Base-by-base conservation (phyloP, 805 yeast species). In the Tetrapisispora pingtungensis region DNA sequence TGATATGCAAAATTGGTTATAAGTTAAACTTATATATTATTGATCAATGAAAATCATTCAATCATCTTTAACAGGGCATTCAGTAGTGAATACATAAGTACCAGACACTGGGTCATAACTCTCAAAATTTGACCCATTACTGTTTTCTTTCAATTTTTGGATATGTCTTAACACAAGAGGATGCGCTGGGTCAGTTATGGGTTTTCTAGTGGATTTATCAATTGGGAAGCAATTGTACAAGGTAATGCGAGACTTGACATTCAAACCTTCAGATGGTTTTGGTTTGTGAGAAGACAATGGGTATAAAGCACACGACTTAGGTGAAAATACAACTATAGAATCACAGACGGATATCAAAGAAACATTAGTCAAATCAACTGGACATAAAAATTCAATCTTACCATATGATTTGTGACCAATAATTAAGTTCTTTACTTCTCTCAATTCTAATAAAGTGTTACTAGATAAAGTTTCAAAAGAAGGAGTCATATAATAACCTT, bases 401-500 rank as follows among this genome's bases (percentile, higher is more conserved):
- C 97, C 98, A 57, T 69, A 78, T 8, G 66, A 64, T 50, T 73
- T 72, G 51, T 90, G 80, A 6, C 97, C 97, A 45, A 90, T 77
- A 12, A 73, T 74, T 60, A 88, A 81, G 40, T 77, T 70, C 20
- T 69, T 54, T 18, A 90, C 81, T 7, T 72, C 54, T 47, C 81
- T 77, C 40, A 86, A 72, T 49, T 84, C 81, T 14, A 77, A 66
- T 32, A 84, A 68, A 0, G 86, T 59, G 72, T 76, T 70, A 18
- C 70, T 64, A 46, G 73, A 71, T 41, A 90, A 67, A 43, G 77
- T 78, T 7, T 77, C 73, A 35, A 81, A 56, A 3, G 86, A 68
- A 19, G 97, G 97, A 6, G 84, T 75, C 43, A 80, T 80, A 86
- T 94, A 90, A 64, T 88, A 90, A 4, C 89, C 96, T 35, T 82